phyloP scores from a whole-genome alignment of 305 asterid species.

The Lippia alba region DNA sequence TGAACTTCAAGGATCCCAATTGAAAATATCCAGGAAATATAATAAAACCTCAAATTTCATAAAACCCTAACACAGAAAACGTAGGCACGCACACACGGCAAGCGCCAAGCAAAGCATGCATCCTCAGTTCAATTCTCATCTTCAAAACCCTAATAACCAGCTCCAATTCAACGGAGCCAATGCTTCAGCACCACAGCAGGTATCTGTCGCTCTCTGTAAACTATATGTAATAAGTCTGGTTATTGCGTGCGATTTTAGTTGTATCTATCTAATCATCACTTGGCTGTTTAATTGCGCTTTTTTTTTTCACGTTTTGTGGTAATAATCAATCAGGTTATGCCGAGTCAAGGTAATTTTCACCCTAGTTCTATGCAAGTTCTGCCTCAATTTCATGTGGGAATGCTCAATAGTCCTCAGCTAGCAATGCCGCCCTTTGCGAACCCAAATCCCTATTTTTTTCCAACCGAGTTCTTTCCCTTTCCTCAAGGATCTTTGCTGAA shows the following conservation, averaged over 20 bases:
- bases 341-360: conserved; percentile 48
- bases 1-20: conserved; percentile 1
- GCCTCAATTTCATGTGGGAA: conserved; percentile 54
- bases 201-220: conserved; percentile 16
- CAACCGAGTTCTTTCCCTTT: conserved; percentile 51
- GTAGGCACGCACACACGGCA: neutral
- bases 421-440: conserved; percentile 47
- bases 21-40: conserved; percentile 8
- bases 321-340: conserved; percentile 50
- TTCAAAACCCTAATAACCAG: conserved; percentile 44
- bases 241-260: neutral
- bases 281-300: neutral
- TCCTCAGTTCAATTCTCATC: conserved; percentile 54
- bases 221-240: neutral
- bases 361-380: conserved; percentile 48
- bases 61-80: conserved; percentile 38
- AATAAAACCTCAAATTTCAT: conserved; percentile 24
- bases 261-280: neutral
- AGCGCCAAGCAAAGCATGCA: conserved; percentile 40
- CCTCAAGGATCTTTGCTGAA: conserved; percentile 50
- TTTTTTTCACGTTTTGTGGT: conserved; percentile 10
- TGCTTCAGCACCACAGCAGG: conserved; percentile 54
- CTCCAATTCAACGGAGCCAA: conserved; percentile 41
- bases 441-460: conserved; percentile 43
- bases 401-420: conserved; percentile 52